Evolutionary conservation across 139 green algal genomes (phyloP).

Genomic region (Pseudopediastrum boryanum): DNA sequence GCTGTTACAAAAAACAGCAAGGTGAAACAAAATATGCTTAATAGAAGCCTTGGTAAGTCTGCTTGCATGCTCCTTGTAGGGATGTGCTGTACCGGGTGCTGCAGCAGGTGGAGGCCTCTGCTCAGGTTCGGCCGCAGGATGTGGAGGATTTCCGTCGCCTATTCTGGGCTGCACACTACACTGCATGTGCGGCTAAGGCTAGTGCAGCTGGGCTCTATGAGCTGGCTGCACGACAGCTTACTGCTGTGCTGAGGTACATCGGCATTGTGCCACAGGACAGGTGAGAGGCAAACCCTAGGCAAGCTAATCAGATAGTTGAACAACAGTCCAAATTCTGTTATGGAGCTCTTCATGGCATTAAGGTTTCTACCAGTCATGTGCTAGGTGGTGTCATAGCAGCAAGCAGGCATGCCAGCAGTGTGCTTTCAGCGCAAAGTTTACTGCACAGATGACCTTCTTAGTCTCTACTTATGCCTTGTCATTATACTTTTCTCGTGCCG

Average conservation of each 20-base stretch:
- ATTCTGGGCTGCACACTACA: constrained; percentile 63
- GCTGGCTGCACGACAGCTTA: constrained; percentile 71
- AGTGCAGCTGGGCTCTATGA: constrained; percentile 48
- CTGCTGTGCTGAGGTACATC: constrained; percentile 66
- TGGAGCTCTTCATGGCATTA: too few species aligned
- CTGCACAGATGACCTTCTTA: not conserved
- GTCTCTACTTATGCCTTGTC: not conserved
- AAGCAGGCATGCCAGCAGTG: not conserved
- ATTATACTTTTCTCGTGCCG: not conserved
- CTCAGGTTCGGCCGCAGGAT: constrained; percentile 40
- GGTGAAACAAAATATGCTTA: not conserved
- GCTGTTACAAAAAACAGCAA: too few species aligned
- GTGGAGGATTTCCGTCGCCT: constrained; percentile 41
- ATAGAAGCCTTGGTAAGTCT: too few species aligned
- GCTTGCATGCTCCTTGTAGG: constrained; percentile 4
- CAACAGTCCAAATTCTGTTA: too few species aligned
- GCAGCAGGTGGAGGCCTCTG: constrained; percentile 1
- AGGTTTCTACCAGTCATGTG: too few species aligned
- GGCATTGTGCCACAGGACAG: constrained; percentile 80
- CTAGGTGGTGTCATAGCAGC: not conserved
- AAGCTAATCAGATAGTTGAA: too few species aligned
- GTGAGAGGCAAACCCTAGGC: constrained; percentile 24
- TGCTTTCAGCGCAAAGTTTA: not conserved
- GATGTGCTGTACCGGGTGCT: constrained; percentile 21
- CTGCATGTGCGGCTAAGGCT: constrained; percentile 26